phyloP scores from a whole-genome alignment of 805 yeast genomes.

The Ogataea pilisensis region DNA sequence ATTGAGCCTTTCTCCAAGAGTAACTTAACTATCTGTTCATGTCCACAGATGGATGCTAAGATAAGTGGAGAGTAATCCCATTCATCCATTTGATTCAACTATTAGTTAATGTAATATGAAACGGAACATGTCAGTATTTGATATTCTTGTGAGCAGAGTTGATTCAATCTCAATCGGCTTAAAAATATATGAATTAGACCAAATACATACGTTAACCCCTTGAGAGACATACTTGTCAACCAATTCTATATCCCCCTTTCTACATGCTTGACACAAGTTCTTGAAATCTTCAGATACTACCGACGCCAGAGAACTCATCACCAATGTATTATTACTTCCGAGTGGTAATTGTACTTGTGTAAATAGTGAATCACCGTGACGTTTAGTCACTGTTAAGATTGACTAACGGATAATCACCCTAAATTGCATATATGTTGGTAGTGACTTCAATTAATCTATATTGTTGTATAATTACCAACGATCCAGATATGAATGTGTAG shows the following conservation, averaged over 20 bases:
- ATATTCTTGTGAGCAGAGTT: too few species aligned
- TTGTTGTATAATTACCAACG: too few species aligned
- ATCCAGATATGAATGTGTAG: too few species aligned
- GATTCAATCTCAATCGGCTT: too few species aligned
- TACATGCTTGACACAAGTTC: constrained; percentile 60
- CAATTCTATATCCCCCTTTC: constrained; percentile 62
- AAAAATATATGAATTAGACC: too few species aligned
- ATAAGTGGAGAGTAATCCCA: constrained; percentile 76
- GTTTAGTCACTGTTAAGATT: too few species aligned
- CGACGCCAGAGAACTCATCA: neutral
- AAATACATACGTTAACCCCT: constrained; percentile 46
- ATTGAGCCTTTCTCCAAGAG: constrained; percentile 65
- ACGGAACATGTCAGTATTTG: neutral
- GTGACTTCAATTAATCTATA: too few species aligned
- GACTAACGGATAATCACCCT: too few species aligned
- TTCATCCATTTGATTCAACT: constrained; percentile 51
- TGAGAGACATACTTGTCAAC: constrained; percentile 54
- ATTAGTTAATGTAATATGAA: too few species aligned
- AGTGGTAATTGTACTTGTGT: too few species aligned
- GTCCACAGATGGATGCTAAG: constrained; percentile 74
- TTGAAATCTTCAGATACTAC: constrained; percentile 30
- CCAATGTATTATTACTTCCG: neutral
- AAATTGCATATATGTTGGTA: too few species aligned
- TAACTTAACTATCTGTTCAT: constrained; percentile 55
- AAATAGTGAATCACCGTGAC: too few species aligned